These are phyloP conservation scores for Cladosporium colombiae DNA, from an alignment of 2,329 filamentous ascomycete genomes.

Conservation along the genomic window DNA sequence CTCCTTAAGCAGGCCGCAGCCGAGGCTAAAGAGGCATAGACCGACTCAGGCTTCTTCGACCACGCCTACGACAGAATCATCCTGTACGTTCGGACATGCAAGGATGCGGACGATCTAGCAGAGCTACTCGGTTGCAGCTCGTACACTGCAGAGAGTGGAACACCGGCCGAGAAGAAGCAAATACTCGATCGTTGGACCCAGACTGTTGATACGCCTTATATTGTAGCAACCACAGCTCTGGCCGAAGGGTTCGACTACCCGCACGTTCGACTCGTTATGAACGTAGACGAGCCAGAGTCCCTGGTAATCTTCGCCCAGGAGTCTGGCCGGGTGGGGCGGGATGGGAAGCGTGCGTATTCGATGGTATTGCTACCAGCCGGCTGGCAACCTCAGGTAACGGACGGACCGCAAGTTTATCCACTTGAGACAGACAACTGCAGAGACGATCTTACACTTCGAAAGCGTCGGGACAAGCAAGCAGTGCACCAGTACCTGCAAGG, in stretches of 20 bases:
- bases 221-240: constrained; percentile 21
- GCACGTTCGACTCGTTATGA: constrained; percentile 18
- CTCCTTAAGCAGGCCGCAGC: constrained; percentile 10
- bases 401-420: too few relatives aligned
- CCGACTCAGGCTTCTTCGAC: constrained; percentile 14
- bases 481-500: too few relatives aligned
- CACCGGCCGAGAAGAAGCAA: neutral
- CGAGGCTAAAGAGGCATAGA: constrained; percentile 5
- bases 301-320: constrained; percentile 22
- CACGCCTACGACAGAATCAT: constrained; percentile 13
- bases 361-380: too few relatives aligned
- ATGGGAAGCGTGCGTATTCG: constrained; percentile 15
- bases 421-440: too few relatives aligned
- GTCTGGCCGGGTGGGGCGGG: constrained; percentile 12
- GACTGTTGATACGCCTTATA: constrained; percentile 2
- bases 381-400: too few relatives aligned
- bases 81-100: constrained; percentile 9
- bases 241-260: constrained; percentile 19
- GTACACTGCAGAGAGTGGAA: constrained; percentile 15
- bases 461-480: too few relatives aligned
- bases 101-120: constrained; percentile 13
- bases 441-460: too few relatives aligned
- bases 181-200: constrained; percentile 12
- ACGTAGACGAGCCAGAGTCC: constrained; percentile 21
- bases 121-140: neutral